Conservation (phyloP, 2,329 filamentous ascomycete species). For the Penicillium corylophilum region DNA sequence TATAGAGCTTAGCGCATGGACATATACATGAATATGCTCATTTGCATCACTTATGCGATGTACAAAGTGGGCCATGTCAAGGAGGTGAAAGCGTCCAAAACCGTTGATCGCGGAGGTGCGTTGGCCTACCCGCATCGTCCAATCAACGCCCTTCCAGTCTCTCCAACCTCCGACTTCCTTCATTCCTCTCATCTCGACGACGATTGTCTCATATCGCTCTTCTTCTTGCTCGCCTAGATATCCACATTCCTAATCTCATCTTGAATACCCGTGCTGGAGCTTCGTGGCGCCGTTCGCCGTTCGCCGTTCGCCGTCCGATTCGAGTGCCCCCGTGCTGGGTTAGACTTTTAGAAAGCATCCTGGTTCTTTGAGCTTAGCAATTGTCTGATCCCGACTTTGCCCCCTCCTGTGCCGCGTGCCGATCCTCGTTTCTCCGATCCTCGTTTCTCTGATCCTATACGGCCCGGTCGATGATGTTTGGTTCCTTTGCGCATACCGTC, state of each 20-base stretch:
- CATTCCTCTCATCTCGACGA: background rate
- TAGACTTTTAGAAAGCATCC: background rate
- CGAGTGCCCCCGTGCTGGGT: conserved; percentile 2
- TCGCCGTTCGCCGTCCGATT: conserved; percentile 2
- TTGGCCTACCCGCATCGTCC: conserved; percentile 13
- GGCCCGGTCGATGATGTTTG: conserved; percentile 16
- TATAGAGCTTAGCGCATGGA: background rate
- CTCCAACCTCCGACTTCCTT: conserved; percentile 13
- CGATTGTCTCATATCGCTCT: background rate
- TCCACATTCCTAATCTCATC: background rate
- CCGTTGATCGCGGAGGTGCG: conserved; percentile 17
- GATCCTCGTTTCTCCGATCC: background rate
- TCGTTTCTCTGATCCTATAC: background rate
- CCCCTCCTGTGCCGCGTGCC: background rate
- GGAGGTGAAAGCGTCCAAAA: conserved; percentile 4
- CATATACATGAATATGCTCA: background rate
- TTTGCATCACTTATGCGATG: background rate
- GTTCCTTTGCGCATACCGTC: conserved; percentile 1
- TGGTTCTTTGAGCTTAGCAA: background rate
- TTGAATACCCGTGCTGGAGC: conserved; percentile 3
- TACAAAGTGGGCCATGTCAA: conserved; percentile 1
- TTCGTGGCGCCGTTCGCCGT: conserved; percentile 10
- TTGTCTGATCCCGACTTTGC: background rate
- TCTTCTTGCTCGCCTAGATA: background rate
- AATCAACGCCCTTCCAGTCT: conserved; percentile 24